Conservation (phyloP, 2,329 filamentous ascomycete genomes). For the Beauveria sp. region DNA sequence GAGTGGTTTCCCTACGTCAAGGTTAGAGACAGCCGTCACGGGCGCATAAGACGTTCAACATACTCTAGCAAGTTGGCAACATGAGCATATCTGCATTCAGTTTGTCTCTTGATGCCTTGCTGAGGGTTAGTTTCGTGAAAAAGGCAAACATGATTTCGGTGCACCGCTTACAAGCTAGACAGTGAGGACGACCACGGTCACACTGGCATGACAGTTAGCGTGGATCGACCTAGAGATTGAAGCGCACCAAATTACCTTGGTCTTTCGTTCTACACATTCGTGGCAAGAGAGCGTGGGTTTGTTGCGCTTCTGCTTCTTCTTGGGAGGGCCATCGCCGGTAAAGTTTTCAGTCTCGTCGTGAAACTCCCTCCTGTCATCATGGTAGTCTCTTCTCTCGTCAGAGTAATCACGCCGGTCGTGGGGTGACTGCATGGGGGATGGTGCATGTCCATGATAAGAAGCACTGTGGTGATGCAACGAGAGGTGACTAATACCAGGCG, state of each 20-base stretch:
- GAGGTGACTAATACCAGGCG: not conserved
- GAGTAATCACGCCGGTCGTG: constrained; percentile 3
- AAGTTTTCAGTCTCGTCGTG: constrained; percentile 7
- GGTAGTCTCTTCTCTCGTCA: constrained; percentile 4
- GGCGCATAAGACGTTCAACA: constrained; percentile 22
- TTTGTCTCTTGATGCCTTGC: constrained; percentile 67
- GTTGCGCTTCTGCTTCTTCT: constrained; percentile 75
- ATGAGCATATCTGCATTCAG: constrained; percentile 65
- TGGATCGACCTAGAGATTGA: not conserved
- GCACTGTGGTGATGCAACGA: constrained; percentile 3
- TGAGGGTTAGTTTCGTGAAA: constrained; percentile 16
- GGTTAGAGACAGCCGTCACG: constrained; percentile 7
- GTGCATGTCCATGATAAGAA: constrained; percentile 6
- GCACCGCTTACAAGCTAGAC: constrained; percentile 55
- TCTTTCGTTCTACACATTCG: constrained; percentile 76
- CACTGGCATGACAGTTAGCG: constrained; percentile 42
- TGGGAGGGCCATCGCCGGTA: constrained; percentile 33
- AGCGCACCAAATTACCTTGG: constrained; percentile 50
- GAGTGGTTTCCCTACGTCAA: constrained; percentile 45
- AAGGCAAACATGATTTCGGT: not conserved
- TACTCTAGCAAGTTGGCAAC: constrained; percentile 72
- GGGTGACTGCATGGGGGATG: not conserved
- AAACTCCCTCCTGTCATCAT: constrained; percentile 8
- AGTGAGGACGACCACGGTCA: constrained; percentile 64
- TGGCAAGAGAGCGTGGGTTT: constrained; percentile 74